Base-by-base conservation (phyloP, 345 rosid species). In the Arabis alpina region DNA sequence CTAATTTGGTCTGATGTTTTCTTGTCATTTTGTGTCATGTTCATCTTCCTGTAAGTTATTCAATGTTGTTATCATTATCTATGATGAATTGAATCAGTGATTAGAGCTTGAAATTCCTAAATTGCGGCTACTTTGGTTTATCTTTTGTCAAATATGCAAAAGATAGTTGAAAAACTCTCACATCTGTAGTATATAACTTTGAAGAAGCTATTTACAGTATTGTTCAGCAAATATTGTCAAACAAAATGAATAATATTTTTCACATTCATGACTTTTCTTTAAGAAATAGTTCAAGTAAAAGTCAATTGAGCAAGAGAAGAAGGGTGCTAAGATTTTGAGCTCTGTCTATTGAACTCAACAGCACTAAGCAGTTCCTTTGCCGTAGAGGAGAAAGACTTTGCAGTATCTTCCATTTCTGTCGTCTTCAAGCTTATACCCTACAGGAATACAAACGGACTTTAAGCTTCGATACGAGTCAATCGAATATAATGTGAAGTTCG, bases 351-450 rank as follows among this genome's bases (percentile, higher is more conserved):
- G 59, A 85, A 80, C 66, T 90, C 98, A n/a, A 84, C 83, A 39
- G 82, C 80, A 71, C 79, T 77, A 54, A 87, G 81, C 68, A 89
- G 25, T 44, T 93, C 94, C 68, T 80, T 87, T 19, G 97, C 98
- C 76, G 86, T 87, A 0, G 94, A 82, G 14, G 98, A 89, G 85
- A 93, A 93, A 43, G 98, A 91, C 70, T 54, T 85, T 5, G 98
- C 98, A 8, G 84, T 82, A 58, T 85, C 89, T 80, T 88, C 86
- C 97, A 91, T 90, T 71, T 86, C 89, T 14, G 92, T 74, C 14
- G 96, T 69, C 71, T 51, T 93, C 80, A 80, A 30, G 80, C 76
- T 86, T 59, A 93, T 93, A 12, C 96, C 98, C 97, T 88, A 82
- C 67, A 57, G 23, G 68, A 19, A 34, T 36, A 27, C 42, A 44